These are phyloP conservation scores for Rostrohypoxylon terebratum DNA, from an alignment of 495 filamentous ascomycete genomes.

Conservation along the genomic window DNA sequence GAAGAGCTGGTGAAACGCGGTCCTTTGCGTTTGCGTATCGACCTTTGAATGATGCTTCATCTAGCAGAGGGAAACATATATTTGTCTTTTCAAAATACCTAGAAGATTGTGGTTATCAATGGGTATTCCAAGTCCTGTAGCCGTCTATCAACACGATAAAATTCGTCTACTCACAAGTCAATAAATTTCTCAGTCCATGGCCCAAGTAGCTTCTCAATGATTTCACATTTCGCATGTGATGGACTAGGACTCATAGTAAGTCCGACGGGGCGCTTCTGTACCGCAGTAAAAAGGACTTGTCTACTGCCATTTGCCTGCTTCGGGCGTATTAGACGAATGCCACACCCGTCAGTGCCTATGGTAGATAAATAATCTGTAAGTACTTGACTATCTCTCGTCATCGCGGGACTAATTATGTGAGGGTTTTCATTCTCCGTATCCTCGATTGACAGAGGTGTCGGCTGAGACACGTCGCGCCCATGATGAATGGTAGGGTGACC, in stretches of 20 bases:
- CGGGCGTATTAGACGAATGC: slow-evolving; percentile 17
- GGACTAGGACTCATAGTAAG: slow-evolving; percentile 13
- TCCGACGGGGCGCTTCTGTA: slow-evolving; percentile 13
- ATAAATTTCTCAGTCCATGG: slow-evolving; percentile 3
- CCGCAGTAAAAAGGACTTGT: slow-evolving; percentile 7
- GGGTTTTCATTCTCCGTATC: slow-evolving; percentile 16
- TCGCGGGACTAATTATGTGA: slow-evolving; percentile 13
- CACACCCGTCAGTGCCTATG: background rate
- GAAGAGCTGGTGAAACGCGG: slow-evolving; percentile 3
- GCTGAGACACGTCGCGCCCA: background rate
- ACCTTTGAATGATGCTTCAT: slow-evolving; percentile 2
- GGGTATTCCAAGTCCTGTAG: background rate
- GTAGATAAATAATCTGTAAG: slow-evolving; percentile 5
- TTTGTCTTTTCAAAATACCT: slow-evolving; percentile 13
- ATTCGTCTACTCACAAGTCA: background rate
- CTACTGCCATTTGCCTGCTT: slow-evolving; percentile 1
- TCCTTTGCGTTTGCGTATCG: slow-evolving; percentile 12
- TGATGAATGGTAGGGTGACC: background rate
- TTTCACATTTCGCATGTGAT: slow-evolving; percentile 7
- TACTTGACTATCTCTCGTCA: slow-evolving; percentile 13
- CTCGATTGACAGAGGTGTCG: slow-evolving; percentile 16
- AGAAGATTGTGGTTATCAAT: background rate
- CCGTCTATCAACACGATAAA: background rate
- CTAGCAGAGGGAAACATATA: slow-evolving; percentile 6
- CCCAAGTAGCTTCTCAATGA: slow-evolving; percentile 5